Conservation (phyloP, 768 basidiomycete genomes). For the Strobilomyces confusus region DNA sequence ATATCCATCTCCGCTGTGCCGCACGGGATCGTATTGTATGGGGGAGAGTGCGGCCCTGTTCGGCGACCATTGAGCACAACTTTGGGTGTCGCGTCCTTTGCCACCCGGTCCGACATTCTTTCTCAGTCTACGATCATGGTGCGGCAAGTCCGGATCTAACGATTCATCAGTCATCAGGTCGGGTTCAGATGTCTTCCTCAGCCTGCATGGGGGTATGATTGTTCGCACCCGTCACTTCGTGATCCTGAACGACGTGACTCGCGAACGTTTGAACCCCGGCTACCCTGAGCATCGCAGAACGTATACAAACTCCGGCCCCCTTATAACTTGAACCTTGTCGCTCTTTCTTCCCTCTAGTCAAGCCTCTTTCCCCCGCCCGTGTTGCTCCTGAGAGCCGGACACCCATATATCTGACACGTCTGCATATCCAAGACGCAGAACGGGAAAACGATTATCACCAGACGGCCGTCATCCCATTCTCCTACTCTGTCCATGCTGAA, state of each 20-base stretch:
- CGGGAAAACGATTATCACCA: slow-evolving; percentile 5
- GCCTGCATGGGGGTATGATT: no score
- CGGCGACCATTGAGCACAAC: no score
- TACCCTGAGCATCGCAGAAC: neutral
- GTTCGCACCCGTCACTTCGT: no score
- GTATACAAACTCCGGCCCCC: neutral
- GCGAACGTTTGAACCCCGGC: no score
- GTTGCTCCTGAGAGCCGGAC: neutral
- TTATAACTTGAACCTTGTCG: neutral
- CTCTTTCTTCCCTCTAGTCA: neutral
- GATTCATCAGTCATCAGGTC: no score
- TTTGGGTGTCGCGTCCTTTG: no score
- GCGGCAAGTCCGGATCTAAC: no score
- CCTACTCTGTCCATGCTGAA: slow-evolving; percentile 1
- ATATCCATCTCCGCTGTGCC: no score
- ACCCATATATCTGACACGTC: neutral
- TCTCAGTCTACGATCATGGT: no score
- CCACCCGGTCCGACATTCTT: no score
- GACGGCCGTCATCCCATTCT: neutral
- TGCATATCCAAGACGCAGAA: slow-evolving; percentile 57
- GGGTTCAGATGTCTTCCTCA: no score
- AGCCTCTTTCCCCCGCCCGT: neutral
- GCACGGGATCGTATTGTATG: neutral
- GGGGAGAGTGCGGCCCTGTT: neutral
- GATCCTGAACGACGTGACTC: no score